Evolutionary conservation across 345 rosid genomes (phyloP).

Genomic region (Murraya paniculata): DNA sequence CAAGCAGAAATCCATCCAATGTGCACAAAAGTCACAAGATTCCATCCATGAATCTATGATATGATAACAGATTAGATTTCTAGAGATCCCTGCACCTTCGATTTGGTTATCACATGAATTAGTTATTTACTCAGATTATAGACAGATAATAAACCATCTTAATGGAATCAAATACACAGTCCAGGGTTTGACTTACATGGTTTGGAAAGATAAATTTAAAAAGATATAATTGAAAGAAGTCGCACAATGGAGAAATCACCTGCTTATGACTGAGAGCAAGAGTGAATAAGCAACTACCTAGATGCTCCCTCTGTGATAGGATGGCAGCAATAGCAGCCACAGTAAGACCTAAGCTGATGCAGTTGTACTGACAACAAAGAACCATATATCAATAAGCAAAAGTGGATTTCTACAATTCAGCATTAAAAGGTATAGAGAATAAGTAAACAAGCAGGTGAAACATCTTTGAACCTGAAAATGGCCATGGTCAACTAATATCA

Average conservation of each 20-base stretch:
- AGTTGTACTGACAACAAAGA: slow-evolving; percentile 70
- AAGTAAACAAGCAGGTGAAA: background rate
- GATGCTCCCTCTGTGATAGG: slow-evolving; percentile 57
- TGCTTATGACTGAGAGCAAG: slow-evolving; percentile 95
- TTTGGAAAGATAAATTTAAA: background rate
- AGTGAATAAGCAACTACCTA: slow-evolving; percentile 63
- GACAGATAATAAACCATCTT: background rate
- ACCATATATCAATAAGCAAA: slow-evolving; percentile 18
- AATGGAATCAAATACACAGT: background rate
- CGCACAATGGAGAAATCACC: slow-evolving; percentile 36
- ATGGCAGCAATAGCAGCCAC: slow-evolving; percentile 79
- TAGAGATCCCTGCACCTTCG: background rate
- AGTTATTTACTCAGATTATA: background rate
- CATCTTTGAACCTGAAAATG: slow-evolving; percentile 79
- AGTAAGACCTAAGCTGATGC: slow-evolving; percentile 91
- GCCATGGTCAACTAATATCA: slow-evolving; percentile 87
- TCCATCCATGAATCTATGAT: background rate
- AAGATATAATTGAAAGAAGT: background rate
- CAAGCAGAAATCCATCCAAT: background rate
- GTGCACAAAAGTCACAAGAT: background rate
- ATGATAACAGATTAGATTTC: background rate
- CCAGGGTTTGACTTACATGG: background rate
- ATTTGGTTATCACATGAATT: background rate
- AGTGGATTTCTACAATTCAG: slow-evolving; percentile 7
- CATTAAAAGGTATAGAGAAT: background rate